Percentiles rank a stretch among this genome's conserved stretches.
Evolutionary conservation across 106 monocot genomes (phyloP).

Genomic region (Platanthera zijinensis): DNA sequence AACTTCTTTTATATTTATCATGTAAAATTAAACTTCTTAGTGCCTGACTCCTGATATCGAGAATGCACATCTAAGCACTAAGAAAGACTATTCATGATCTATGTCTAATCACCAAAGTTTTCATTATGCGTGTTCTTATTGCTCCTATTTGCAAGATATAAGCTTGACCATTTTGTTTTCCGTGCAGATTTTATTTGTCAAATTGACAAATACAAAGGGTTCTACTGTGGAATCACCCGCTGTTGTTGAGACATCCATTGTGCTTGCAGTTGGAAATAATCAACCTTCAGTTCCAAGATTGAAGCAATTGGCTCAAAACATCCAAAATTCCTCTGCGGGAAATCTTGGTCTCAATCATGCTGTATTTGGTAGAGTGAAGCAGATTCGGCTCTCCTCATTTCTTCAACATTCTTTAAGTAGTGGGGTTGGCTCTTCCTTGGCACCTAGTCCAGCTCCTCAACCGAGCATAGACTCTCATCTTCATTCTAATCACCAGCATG

Average conservation of each 20-base stretch:
- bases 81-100: not conserved
- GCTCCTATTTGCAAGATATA: not conserved
- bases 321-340: conserved; percentile 49
- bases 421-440: conserved; percentile 13
- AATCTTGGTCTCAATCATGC: conserved; percentile 94
- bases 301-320: conserved; percentile 76
- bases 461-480: conserved; percentile 21
- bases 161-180: conserved; percentile 9
- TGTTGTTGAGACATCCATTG: conserved; percentile 60
- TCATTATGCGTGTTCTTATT: not conserved
- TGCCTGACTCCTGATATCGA: not conserved
- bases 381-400: conserved; percentile 78
- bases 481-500: conserved; percentile 43
- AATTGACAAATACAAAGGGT: conserved; percentile 74
- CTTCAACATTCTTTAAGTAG: conserved; percentile 69
- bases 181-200: conserved; percentile 79
- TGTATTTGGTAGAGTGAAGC: conserved; percentile 93
- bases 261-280: conserved; percentile 63
- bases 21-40: not conserved
- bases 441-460: conserved; percentile 65
- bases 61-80: no score
- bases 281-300: conserved; percentile 65
- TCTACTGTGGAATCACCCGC: conserved; percentile 74
- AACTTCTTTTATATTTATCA: not conserved
- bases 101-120: not conserved